Base-by-base conservation (phyloP, 2,329 filamentous ascomycete genomes). In the Talaromyces amestolkiae region DNA sequence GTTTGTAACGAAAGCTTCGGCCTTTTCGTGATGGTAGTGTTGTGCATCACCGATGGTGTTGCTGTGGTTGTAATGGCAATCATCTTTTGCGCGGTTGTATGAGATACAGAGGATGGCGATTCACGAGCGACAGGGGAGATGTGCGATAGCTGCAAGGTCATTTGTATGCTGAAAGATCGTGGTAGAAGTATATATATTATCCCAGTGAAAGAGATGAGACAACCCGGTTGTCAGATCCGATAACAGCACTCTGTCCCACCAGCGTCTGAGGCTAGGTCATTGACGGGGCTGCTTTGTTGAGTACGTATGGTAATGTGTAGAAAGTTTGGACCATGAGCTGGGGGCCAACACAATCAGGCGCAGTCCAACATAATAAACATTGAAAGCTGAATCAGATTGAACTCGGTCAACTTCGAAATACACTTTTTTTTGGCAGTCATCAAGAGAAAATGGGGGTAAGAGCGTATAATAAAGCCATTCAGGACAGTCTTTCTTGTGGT, bases 1-100 rank as follows among this genome's bases (percentile, higher is more conserved):
- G 87, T 89, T 76, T 89, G 85, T 61, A 89, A 80, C 45, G 85
- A 86, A 60, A 89, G 80, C 75, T 87, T 88, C 1, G 87, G 87
- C 66, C 85, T 78, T 61, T 78, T 77, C 41, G 71, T 68, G 39
- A 71, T 58, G 56, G 56, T 59, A 15, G 64, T 66, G 17, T 61
- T 61, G 60, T 68, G 65, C 58, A 54, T 63, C 45, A 64, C 65
- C 59, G 67, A 63, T 13, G 65, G 61, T 31, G 67, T 65, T 27
- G 65, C 60, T 15, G 62, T 64, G 15, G 63, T 54, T 5, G 65
- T 63, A 49, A 66, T 47, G 9, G 64, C 64, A 53, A 66, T 66
- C 64, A 66, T 66, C n/a, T 64, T 59, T 41, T 60, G 65, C 37
- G 65, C 64, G 43, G 64, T 65, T 33, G 58, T 59, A 27, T 47